Evolutionary conservation across 2,329 filamentous ascomycete species (phyloP), one percentile per base, ranked within the genome.

Genomic region (Ophiosphaerella herpotricha): DNA sequence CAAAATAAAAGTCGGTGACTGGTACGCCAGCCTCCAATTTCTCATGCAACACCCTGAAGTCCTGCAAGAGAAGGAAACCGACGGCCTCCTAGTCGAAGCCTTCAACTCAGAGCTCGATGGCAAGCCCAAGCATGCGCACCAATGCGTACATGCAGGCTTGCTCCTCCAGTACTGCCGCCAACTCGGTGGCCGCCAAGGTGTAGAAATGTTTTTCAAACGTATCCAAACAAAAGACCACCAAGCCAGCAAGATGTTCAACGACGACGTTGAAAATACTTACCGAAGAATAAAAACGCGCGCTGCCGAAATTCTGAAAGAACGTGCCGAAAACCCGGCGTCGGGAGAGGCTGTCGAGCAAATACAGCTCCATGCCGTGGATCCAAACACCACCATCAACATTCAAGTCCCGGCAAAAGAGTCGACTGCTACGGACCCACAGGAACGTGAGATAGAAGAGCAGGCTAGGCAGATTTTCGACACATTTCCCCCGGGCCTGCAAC

Each of bases 341-440:
- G 75, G 75, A 2, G 84, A 81, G 21, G 90, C 88, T 16, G 88
- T 96, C 8, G 94, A 99, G 77, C 93, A 97, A 74, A 99, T 99
- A 61, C 95, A 99, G 75, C 82, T 99, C 39, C 94, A 99, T 71
- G 93, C 94, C 12, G 92, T 99, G 9, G 91, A 97, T 72, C 93
- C 93, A 0, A 89, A 88, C 40, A 97, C 93, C 3, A 87, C 89
- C 54, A 97, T 99, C 72, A 89, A 90, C 70, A 97, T 97, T 73
- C 84, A 77, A 46, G 87, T 96, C 34, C 93, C 94, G 11, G 80
- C 88, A 0, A 79, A 80, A 34, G 80, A 84, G 7, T 58, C 70
- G 0, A 57, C 57, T 0, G 50, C 68, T 0, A 52, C 54, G 0
- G 66, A 70, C 7, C 65, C 69, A 21, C 88, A 86, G 62, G 80